phyloP scores from a whole-genome alignment of 2,329 filamentous ascomycete species.

The Chrysoporthe deuterocubensis region DNA sequence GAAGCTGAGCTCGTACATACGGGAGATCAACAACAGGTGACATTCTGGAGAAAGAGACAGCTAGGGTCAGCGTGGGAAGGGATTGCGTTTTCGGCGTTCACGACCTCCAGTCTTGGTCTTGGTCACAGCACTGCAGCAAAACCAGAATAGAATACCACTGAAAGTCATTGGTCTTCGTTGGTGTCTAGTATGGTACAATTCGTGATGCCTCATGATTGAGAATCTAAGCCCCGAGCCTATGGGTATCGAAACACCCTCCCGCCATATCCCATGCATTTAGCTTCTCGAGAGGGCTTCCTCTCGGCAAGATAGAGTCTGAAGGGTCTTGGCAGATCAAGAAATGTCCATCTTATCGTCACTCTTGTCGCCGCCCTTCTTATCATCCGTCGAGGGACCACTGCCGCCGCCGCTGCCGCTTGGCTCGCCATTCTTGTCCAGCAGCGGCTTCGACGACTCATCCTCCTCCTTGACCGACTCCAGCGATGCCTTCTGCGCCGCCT shows the following conservation, averaged over 20 bases:
- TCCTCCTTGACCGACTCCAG: conserved; percentile 85
- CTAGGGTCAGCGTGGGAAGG: neutral
- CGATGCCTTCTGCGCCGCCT: conserved; percentile 73
- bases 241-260: neutral
- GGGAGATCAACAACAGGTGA: conserved; percentile 67
- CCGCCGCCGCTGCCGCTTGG: conserved; percentile 63
- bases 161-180: conserved; percentile 21
- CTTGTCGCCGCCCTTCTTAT: conserved; percentile 51
- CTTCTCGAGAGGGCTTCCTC: neutral
- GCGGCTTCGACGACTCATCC: conserved; percentile 65
- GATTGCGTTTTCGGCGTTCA: conserved; percentile 25
- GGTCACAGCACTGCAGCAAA: conserved; percentile 8
- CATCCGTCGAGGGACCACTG: conserved; percentile 44
- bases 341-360: conserved; percentile 85
- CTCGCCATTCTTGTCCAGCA: conserved; percentile 67
- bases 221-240: conserved; percentile 9
- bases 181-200: conserved; percentile 24
- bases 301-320: conserved; percentile 4
- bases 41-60: neutral
- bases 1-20: conserved; percentile 79
- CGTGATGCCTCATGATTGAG: conserved; percentile 3
- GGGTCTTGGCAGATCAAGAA: conserved; percentile 55
- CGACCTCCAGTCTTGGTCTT: conserved; percentile 5
- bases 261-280: neutral
- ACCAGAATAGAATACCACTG: conserved; percentile 13